Conservation (phyloP, 768 basidiomycete species). For the Mycena epipterygia region DNA sequence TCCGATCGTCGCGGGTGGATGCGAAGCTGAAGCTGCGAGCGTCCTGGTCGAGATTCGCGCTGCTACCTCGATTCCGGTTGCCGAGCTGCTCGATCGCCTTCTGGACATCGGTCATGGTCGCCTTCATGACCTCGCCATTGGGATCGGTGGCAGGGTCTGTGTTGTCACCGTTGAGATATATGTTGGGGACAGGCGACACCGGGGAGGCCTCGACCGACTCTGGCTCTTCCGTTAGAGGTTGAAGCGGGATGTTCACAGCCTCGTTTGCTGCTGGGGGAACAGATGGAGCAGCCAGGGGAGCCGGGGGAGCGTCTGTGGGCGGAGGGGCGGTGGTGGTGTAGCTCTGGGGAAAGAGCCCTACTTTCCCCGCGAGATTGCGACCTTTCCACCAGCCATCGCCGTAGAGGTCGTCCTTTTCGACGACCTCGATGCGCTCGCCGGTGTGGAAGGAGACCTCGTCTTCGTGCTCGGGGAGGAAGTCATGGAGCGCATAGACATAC, state of each 20-base stretch:
- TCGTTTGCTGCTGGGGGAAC: slow-evolving; percentile 39
- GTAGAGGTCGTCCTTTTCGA: slow-evolving; percentile 95
- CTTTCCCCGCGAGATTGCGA: slow-evolving; percentile 82
- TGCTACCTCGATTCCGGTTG: slow-evolving; percentile 48
- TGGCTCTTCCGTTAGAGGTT: slow-evolving; percentile 63
- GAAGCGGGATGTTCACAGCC: slow-evolving; percentile 46
- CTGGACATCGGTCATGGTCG: slow-evolving; percentile 92
- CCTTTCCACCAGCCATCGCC: slow-evolving; percentile 99
- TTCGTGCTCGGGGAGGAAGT: slow-evolving; percentile 92
- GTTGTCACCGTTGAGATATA: slow-evolving; percentile 42
- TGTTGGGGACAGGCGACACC: slow-evolving; percentile 45
- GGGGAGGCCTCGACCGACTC: slow-evolving; percentile 52
- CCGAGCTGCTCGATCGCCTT: slow-evolving; percentile 91
- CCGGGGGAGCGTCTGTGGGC: slow-evolving; percentile 37
- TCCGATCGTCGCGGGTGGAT: slow-evolving; percentile 71
- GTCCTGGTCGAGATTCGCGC: slow-evolving; percentile 63
- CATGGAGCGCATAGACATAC: slow-evolving; percentile 90
- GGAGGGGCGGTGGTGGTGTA: slow-evolving; percentile 82
- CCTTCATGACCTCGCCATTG: slow-evolving; percentile 80
- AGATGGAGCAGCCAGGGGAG: slow-evolving; percentile 37
- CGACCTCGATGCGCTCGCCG: slow-evolving; percentile 89
- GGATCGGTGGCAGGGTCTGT: slow-evolving; percentile 38
- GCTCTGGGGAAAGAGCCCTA: slow-evolving; percentile 92
- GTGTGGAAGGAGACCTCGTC: slow-evolving; percentile 91
- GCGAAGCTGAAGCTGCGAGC: slow-evolving; percentile 83